Evolutionary conservation across 2,329 filamentous ascomycete genomes (phyloP).

Genomic region (Penicillium thymicola): DNA sequence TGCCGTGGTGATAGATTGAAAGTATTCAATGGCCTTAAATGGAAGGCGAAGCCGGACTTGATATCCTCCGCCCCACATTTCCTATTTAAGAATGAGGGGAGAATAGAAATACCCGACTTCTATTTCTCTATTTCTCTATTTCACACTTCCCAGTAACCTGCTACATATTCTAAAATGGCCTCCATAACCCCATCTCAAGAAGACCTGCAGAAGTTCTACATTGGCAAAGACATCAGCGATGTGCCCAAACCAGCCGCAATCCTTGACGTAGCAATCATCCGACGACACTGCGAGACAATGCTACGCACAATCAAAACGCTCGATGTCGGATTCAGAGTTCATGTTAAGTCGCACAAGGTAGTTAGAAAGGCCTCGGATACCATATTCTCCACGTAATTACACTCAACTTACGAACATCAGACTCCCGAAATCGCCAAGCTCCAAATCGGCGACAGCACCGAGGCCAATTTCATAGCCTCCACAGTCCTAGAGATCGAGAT

Average conservation of each 20-base stretch:
- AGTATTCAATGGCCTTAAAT: too few species aligned
- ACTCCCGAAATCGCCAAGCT: slow-evolving; percentile 64
- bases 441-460: slow-evolving; percentile 62
- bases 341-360: slow-evolving; percentile 85
- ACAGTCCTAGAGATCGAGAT: slow-evolving; percentile 72
- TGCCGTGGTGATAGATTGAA: too few species aligned
- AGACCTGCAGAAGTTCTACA: slow-evolving; percentile 38
- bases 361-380: slow-evolving; percentile 12
- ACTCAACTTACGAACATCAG: slow-evolving; percentile 36
- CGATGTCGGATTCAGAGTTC: slow-evolving; percentile 66
- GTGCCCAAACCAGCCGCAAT: slow-evolving; percentile 66
- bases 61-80: slow-evolving; percentile 9
- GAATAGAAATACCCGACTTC: not conserved
- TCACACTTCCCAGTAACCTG: not conserved
- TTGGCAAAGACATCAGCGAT: slow-evolving; percentile 59
- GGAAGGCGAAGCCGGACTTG: not conserved
- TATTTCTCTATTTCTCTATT: not conserved
- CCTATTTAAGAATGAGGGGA: not conserved
- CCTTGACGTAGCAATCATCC: slow-evolving; percentile 64
- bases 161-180: slow-evolving; percentile 2
- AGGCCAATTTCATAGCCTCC: slow-evolving; percentile 65
- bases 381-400: not conserved
- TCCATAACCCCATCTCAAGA: slow-evolving; percentile 9
- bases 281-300: slow-evolving; percentile 69
- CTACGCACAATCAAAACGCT: slow-evolving; percentile 59